phyloP scores from a whole-genome alignment of 2,329 filamentous ascomycete species.

The Alternaria ventricosa region DNA sequence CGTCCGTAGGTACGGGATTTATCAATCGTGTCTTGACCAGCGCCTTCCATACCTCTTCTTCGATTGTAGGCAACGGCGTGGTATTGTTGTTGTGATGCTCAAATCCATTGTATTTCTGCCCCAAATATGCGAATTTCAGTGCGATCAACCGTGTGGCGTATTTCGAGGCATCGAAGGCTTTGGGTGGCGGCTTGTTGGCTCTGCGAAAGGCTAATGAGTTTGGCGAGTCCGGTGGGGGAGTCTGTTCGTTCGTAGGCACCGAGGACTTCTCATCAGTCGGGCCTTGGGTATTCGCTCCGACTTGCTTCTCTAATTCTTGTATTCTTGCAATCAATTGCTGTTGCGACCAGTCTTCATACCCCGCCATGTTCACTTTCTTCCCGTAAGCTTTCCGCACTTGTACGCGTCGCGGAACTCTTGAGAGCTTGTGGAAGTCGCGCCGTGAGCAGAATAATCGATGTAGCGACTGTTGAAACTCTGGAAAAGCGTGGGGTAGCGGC shows the following conservation, averaged over 20 bases:
- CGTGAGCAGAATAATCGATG: constrained; percentile 37
- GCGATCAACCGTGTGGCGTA: constrained; percentile 87
- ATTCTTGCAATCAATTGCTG: constrained; percentile 44
- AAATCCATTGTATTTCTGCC: constrained; percentile 89
- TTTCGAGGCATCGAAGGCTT: constrained; percentile 75
- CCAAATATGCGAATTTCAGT: constrained; percentile 91
- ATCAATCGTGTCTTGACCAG: constrained; percentile 83
- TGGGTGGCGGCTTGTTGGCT: constrained; percentile 46
- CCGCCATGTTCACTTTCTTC: constrained; percentile 27
- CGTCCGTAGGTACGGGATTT: constrained; percentile 29
- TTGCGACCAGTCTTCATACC: constrained; percentile 43
- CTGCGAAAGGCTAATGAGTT: constrained; percentile 30
- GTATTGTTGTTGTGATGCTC: constrained; percentile 79
- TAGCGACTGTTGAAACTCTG: constrained; percentile 33
- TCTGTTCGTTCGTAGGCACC: background rate
- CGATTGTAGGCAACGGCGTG: constrained; percentile 78
- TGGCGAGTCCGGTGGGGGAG: background rate
- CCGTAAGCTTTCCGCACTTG: constrained; percentile 20
- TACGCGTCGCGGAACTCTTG: constrained; percentile 35
- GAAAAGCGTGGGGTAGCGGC: constrained; percentile 35
- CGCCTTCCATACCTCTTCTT: constrained; percentile 93
- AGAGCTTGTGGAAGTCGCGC: constrained; percentile 43
- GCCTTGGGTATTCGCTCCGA: background rate
- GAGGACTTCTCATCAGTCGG: constrained; percentile 2
- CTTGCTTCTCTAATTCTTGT: constrained; percentile 38